Base-by-base conservation (phyloP, 2,329 filamentous ascomycete genomes). In the Aspergillus floridensis region DNA sequence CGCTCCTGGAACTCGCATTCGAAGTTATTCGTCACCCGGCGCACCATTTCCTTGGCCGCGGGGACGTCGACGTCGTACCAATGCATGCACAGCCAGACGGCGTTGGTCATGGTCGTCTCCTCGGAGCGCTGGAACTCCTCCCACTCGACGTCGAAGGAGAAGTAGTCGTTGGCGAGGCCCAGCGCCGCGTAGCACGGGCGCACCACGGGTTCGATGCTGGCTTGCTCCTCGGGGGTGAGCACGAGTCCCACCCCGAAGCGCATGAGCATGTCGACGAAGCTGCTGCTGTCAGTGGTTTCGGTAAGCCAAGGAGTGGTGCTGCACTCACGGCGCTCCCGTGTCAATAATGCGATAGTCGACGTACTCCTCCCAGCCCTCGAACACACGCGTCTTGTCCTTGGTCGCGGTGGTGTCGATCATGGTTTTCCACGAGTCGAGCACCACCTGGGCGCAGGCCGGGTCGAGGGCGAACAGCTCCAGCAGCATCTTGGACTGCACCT, bases 401-500 rank as follows among this genome's bases (percentile, higher is more conserved):
- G 61, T 53, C 0, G 61, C 61, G 2, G 64, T 66, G 11, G 64
- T 66, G 8, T 55, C 41, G 38, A 66, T 56, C 63, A 65, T 66
- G 10, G 58, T 59, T 32, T 65, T 66, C 64, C 64, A 66, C 1
- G 59, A 49, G 16, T 60, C 46, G 7, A 65, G 62, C 2, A 66
- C 59, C 0, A 65, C 59, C 19, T 66, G 56, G 11, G 59, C 64
- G 51, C 64, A 66, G 2, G 41, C 35, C 2, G 52, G 19, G 10
- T 65, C 63, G 14, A 65, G 58, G 3, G 61, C 50, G 14, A 65
- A 31, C 1, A 64, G 51, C 44, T 65, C 59, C 11, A 65, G 50
- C 26, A 65, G 49, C 59, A 65, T 65, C 32, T 65, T 65, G 0
- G 63, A 65, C 22, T 64, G 63, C 16, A 64, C 64, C 52, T 65